Evolutionary conservation across 805 yeast genomes (phyloP).

Genomic region (Candida hispaniensis): DNA sequence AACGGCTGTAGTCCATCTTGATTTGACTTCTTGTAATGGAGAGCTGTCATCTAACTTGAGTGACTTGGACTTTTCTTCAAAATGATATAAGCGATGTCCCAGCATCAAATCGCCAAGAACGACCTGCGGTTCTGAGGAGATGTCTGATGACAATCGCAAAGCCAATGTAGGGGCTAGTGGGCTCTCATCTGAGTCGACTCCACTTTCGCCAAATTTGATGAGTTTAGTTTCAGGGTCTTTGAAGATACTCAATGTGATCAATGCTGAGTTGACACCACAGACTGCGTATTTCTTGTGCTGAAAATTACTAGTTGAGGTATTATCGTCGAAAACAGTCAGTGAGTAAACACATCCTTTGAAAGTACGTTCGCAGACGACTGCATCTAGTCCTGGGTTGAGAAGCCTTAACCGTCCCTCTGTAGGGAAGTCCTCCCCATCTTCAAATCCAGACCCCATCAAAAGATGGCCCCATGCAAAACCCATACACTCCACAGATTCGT

Average conservation of each 20-base stretch:
- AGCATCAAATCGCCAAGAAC: conserved; percentile 8
- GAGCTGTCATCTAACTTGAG: too few relatives aligned
- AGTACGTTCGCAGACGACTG: conserved; percentile 1
- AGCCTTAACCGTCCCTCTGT: conserved; percentile 4
- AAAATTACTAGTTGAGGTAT: conserved; percentile 1
- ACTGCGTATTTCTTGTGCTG: conserved; percentile 1
- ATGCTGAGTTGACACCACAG: conserved; percentile 1
- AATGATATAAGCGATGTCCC: conserved; percentile 6
- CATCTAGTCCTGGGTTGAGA: not conserved
- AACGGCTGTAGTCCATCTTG: conserved; percentile 10
- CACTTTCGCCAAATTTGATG: too few relatives aligned
- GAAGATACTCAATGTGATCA: conserved; percentile 1
- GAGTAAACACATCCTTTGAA: conserved; percentile 12
- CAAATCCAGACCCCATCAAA: conserved; percentile 8
- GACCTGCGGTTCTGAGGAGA: not conserved
- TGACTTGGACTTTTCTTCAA: conserved; percentile 2
- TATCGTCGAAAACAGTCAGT: conserved; percentile 4
- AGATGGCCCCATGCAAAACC: not conserved
- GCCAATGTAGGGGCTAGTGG: conserved; percentile 8
- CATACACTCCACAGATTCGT: conserved; percentile 8
- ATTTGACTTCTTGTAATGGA: not conserved
- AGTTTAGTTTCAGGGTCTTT: conserved; percentile 1
- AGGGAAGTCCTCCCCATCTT: conserved; percentile 8
- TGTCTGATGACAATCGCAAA: conserved; percentile 3
- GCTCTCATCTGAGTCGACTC: too few relatives aligned